Conservation (phyloP, 495 filamentous ascomycete genomes). For the Coniosporium apollinis region DNA sequence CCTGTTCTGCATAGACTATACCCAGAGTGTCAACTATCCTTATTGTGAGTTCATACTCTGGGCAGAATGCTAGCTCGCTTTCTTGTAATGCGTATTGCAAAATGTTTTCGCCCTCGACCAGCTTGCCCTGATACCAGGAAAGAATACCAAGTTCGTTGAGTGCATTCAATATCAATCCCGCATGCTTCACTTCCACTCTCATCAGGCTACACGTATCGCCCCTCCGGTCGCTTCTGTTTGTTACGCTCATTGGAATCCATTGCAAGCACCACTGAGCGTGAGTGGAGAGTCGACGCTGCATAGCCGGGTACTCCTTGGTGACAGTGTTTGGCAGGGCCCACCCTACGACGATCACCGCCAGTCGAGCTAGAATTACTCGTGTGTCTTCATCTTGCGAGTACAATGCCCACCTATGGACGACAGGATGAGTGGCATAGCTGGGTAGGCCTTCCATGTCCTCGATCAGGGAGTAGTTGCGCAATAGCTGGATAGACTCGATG, state of each 20-base stretch:
- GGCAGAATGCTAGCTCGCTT: not conserved
- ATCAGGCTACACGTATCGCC: not conserved
- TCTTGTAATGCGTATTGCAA: not conserved
- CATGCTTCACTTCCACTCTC: not conserved
- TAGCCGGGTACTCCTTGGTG: not conserved
- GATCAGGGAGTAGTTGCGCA: conserved; percentile 8
- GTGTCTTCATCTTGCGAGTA: conserved; percentile 1
- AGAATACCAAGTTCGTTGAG: conserved; percentile 2
- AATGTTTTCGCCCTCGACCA: not conserved
- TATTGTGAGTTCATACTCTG: not conserved
- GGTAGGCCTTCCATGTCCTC: conserved; percentile 3
- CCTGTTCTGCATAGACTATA: not conserved
- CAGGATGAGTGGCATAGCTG: conserved; percentile 8
- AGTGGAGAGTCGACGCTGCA: conserved; percentile 7
- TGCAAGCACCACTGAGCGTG: conserved; percentile 7
- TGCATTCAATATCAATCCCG: not conserved
- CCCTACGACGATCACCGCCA: conserved; percentile 5
- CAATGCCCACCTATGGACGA: conserved; percentile 6
- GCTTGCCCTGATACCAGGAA: conserved; percentile 7
- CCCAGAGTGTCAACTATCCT: not conserved
- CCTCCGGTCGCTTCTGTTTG: not conserved
- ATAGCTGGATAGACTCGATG: conserved; percentile 2
- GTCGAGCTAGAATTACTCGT: not conserved
- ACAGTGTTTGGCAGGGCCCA: conserved; percentile 4
- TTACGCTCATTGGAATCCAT: conserved; percentile 1